Evolutionary conservation across 768 basidiomycete genomes (phyloP), one percentile per base, ranked within the genome.

Genomic region (Symmetrospora coprosmae): DNA sequence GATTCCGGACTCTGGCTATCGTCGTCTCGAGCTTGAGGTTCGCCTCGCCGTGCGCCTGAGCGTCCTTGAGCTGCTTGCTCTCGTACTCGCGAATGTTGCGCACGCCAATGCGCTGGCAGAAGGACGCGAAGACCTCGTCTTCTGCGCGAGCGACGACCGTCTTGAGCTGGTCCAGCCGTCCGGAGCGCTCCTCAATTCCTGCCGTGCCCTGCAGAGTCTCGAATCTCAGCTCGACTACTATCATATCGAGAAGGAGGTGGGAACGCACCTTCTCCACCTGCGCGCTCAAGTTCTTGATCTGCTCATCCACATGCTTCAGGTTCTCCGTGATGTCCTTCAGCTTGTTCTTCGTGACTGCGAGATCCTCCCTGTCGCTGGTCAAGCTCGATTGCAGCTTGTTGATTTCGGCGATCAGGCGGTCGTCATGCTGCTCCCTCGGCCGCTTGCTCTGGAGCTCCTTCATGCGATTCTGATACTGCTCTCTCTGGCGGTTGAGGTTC

Each of bases 61-160:
- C 87, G 23, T 86, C 80, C 71, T 84, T 86, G 30, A 96, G 76
- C 68, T 92, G 88, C 21, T 85, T 81, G 69, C 88, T 85, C 72
- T 97, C 92, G 70, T 91, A 99, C 66, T 91, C 87, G 27, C 91
- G 81, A 64, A 99, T 88, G 72, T 82, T 82, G 16, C 74, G 71
- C 6, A 94, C 83, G 9, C 81, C 79, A 65, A 96, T 89, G 66
- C 81, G 79, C 35, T 73, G 71, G 70, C 91, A 96, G 74, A 99
- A 96, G 2, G 74, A 71, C 1, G 72, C 75, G 69, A 91, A 97
- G 13, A 91, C 74, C 2, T 75, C 75, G 68, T 88, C 86, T 69
- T 96, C 94, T 0, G 86, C 88, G 6, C 74, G 76, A 65, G 89
- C 78, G 67, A 96, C 77, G 3, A 77, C 76, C 2, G 73, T 52